Base-by-base conservation (phyloP, 2,329 filamentous ascomycete genomes). In the Exophiala bonariae region DNA sequence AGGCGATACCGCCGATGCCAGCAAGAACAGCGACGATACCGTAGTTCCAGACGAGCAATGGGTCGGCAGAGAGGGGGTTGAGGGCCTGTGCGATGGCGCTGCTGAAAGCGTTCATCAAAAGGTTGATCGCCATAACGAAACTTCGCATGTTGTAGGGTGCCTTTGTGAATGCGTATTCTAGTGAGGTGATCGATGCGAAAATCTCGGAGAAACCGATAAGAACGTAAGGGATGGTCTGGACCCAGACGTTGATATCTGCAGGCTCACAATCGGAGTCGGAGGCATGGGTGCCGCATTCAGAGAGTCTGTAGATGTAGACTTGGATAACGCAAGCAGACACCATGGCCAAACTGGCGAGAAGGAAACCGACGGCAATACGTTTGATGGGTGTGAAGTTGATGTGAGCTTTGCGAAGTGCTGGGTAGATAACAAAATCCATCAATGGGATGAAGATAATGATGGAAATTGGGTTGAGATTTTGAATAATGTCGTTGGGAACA, bases 141-240 rank as follows among this genome's bases (percentile, higher is more conserved):
- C 83, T 86, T 56, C 85, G 83, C 87, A 91, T 91, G 72, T 89
- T 89, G 61, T 79, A 81, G 19, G 87, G 87, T 0, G 86, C 85
- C 68, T 89, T 88, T 64, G 83, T 84, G 71, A 83, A 90, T 26
- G 87, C 87, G 55, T 88, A 89, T 63, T 89, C 86, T 55, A 86
- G 80, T 1, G 82, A 82, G 3, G 79, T 82, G 48, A 82, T 74
- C 9, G 73, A 78, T 2, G 56, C 57, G 35, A 62, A 50, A 32
- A 61, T 60, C 44, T 62, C 60, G 34, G 60, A 59, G 40, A 62
- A 53, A 28, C 54, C 60, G 19, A 60, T 54, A 11, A 61, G 47
- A 13, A 62, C 50, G 35, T 61, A 62, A 18, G 57, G 44, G 9
- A 55, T 45, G 4, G 59, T 58, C 41, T 63, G 61, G 4, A 60